Conservation (phyloP, 1,284 basidiomycete species). For the Xerocomus minutiporus region DNA sequence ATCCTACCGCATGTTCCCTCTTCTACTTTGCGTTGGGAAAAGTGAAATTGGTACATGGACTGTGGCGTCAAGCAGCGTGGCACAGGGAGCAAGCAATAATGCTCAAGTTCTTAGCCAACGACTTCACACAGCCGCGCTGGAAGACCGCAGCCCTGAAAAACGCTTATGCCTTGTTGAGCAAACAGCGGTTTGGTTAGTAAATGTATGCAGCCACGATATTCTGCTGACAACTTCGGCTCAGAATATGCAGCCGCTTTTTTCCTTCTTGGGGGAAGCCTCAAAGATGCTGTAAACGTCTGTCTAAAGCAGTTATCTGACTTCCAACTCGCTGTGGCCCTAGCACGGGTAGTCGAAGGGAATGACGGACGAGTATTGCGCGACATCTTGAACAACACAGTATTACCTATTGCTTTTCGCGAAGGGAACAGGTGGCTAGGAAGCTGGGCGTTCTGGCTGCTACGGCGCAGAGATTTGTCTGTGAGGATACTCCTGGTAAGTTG, state of each 20-base stretch:
- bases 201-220: background rate
- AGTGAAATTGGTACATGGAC: conserved; percentile 83
- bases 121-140: conserved; percentile 86
- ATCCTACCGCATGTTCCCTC: conserved; percentile 86
- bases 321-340: conserved; percentile 84
- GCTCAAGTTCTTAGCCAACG: conserved; percentile 90
- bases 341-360: conserved; percentile 79
- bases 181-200: conserved; percentile 81
- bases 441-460: conserved; percentile 93
- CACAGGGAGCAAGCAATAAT: conserved; percentile 88
- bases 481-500: conserved; percentile 70
- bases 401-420: conserved; percentile 79
- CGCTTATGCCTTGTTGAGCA: conserved; percentile 88
- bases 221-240: conserved; percentile 31
- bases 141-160: conserved; percentile 94
- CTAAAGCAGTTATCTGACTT: conserved; percentile 85
- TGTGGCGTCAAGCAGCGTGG: conserved; percentile 95
- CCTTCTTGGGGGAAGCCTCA: conserved; percentile 82
- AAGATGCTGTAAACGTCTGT: conserved; percentile 92
- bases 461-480: conserved; percentile 81
- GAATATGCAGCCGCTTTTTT: conserved; percentile 98
- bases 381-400: conserved; percentile 69
- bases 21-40: conserved; percentile 96
- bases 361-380: conserved; percentile 73
- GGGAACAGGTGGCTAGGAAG: conserved; percentile 95